These are phyloP conservation scores for Spathaspora sp. DNA, from an alignment of 805 yeast genomes.

Conservation along the genomic window DNA sequence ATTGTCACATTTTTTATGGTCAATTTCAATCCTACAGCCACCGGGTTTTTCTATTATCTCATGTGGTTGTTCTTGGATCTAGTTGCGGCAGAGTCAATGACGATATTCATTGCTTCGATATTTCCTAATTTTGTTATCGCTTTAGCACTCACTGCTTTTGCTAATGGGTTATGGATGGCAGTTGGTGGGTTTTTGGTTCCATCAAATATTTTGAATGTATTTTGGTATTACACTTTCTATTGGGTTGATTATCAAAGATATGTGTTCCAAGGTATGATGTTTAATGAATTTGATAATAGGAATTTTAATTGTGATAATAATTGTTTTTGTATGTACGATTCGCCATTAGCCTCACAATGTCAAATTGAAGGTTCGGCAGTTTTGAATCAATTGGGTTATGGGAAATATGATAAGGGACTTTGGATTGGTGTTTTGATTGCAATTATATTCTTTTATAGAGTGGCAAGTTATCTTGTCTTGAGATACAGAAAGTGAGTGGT, in stretches of 20 bases:
- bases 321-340: conserved; percentile 33
- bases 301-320: conserved; percentile 26
- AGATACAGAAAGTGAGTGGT: conserved; percentile 4
- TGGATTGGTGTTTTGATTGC: conserved; percentile 34
- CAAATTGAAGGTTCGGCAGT: conserved; percentile 31
- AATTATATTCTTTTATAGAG: conserved; percentile 24
- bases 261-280: conserved; percentile 43
- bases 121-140: conserved; percentile 35
- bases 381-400: conserved; percentile 26
- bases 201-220: conserved; percentile 26
- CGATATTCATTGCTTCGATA: conserved; percentile 29
- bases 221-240: conserved; percentile 40
- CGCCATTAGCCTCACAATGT: conserved; percentile 24
- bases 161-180: conserved; percentile 43
- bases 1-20: conserved; percentile 32
- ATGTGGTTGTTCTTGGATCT: conserved; percentile 38
- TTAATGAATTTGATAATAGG: conserved; percentile 29
- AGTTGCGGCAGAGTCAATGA: conserved; percentile 39
- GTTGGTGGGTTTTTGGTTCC: conserved; percentile 39
- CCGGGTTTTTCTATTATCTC: conserved; percentile 29
- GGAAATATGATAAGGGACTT: conserved; percentile 19
- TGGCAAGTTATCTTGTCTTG: conserved; percentile 22
- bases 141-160: conserved; percentile 37
- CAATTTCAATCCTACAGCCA: conserved; percentile 23
- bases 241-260: conserved; percentile 40